Conservation (phyloP, 2,329 filamentous ascomycete species). For the Fusarium beomiforme region DNA sequence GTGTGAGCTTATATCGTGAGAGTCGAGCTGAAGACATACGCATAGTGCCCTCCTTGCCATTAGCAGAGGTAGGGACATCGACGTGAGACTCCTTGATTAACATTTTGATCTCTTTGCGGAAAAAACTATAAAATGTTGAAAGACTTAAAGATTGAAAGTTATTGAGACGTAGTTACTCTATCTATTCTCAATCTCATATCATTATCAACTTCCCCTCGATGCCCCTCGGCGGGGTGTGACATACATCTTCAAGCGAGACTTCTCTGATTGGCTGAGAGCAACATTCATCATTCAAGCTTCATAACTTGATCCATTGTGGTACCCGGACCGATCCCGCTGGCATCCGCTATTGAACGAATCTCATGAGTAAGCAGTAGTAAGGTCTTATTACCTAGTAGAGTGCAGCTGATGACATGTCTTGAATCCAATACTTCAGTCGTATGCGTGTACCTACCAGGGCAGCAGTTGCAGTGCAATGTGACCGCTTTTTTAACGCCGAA, state of each 20-base stretch:
- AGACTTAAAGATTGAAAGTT: neutral
- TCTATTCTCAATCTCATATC: slow-evolving; percentile 18
- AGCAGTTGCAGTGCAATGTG: slow-evolving; percentile 10
- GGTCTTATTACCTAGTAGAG: neutral
- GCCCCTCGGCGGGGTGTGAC: slow-evolving; percentile 36
- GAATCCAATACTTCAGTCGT: neutral
- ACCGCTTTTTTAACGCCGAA: slow-evolving; percentile 19
- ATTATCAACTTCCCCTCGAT: slow-evolving; percentile 28
- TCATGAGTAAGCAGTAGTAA: neutral
- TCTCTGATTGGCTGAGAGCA: slow-evolving; percentile 22
- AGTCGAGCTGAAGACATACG: slow-evolving; percentile 49
- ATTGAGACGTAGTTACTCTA: neutral
- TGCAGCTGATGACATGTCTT: neutral
- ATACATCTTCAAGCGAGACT: slow-evolving; percentile 6
- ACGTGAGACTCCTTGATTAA: slow-evolving; percentile 63
- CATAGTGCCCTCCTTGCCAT: slow-evolving; percentile 65
- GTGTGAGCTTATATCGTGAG: slow-evolving; percentile 23
- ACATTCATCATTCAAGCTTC: slow-evolving; percentile 21
- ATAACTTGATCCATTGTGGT: slow-evolving; percentile 16
- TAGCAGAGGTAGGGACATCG: slow-evolving; percentile 61
- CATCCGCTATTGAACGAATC: neutral
- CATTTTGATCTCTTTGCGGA: slow-evolving; percentile 50
- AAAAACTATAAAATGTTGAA: neutral
- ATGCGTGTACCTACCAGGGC: slow-evolving; percentile 2
- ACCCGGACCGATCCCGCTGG: slow-evolving; percentile 25